A percentile compares a stretch with the other conserved stretches of the same genome.
These are phyloP conservation scores for Tolypocladium album DNA, from an alignment of 2,329 filamentous ascomycete species.

Conservation along the genomic window DNA sequence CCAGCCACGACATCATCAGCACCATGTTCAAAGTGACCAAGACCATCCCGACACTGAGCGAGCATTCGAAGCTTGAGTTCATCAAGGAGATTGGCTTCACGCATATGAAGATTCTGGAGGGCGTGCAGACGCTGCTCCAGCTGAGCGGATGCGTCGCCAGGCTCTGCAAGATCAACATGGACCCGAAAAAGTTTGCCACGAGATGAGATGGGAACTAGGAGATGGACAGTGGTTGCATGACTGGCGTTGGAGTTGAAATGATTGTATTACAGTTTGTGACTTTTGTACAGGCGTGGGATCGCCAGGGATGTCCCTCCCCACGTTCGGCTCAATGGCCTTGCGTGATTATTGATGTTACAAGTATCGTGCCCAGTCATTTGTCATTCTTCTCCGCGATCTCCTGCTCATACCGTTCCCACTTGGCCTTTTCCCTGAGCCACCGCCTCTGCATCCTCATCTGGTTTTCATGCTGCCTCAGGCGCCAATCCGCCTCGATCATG, in stretches of 20 bases:
- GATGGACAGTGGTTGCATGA: not conserved
- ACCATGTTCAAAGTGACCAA: conserved; percentile 99
- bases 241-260: conserved; percentile 21
- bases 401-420: conserved; percentile 57
- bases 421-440: conserved; percentile 51
- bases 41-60: conserved; percentile 81
- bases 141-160: conserved; percentile 86
- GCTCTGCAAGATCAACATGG: conserved; percentile 94
- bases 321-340: not conserved
- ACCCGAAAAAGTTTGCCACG: conserved; percentile 63
- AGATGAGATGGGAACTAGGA: conserved; percentile 15
- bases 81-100: conserved; percentile 98
- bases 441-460: conserved; percentile 54
- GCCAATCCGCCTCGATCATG: conserved; percentile 64
- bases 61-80: conserved; percentile 93
- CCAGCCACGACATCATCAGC: conserved; percentile 97
- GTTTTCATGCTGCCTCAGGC: conserved; percentile 57
- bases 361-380: conserved; percentile 10
- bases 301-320: not conserved
- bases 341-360: not conserved
- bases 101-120: conserved; percentile 98
- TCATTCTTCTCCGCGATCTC: conserved; percentile 39
- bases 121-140: conserved; percentile 89
- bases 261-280: not conserved
- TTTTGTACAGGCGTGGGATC: not conserved